Evolutionary conservation across 2,329 filamentous ascomycete genomes (phyloP), one percentile per base, ranked within the genome.

Genomic region (Raffaelea ambrosiae): DNA sequence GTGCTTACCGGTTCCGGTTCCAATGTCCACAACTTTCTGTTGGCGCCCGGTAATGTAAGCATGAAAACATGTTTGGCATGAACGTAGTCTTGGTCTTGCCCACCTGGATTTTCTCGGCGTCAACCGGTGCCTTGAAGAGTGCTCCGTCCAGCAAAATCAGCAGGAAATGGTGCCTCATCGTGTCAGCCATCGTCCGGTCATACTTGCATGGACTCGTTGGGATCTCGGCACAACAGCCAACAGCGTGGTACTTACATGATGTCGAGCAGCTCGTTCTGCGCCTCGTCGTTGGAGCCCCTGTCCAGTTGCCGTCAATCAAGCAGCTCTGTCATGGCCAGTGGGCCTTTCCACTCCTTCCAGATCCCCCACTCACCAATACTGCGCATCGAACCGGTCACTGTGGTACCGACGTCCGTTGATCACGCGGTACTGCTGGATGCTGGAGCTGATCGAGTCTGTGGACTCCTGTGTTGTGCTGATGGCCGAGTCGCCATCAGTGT

Each of bases 341-440:
- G 26, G 7, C 13, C 7, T 7, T 29, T 29, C 26, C 26, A 7
- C 26, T 29, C 26, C 13, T 38, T 38, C 18, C 16, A 9, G 9
- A 33, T 33, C 18, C 16, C 7, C 13, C 16, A 73, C 74, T 50
- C 78, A 56, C 60, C 62, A 64, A 44, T 63, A 63, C 38, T 57
- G 51, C n/a, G 57, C 53, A 13, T 44, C 35, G 41, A 57, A 59
- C 5, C 55, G 41, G 3, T 60, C 59, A 40, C 54, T 55, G 44
- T 64, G 62, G 22, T 58, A 64, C 2, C 59, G 61, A 16, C 62
- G 53, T 1, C 62, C 62, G 8, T 62, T 49, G 23, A 63, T 52
- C 3, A 53, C 59, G 10, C 62, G 56, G 47, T 64, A 64, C 3
- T 58, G 43, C 1, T 62, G 53, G 23, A 63, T 62, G 21, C 54